phyloP scores from a whole-genome alignment of 495 filamentous ascomycete genomes.

The Annulohypoxylon nitens region DNA sequence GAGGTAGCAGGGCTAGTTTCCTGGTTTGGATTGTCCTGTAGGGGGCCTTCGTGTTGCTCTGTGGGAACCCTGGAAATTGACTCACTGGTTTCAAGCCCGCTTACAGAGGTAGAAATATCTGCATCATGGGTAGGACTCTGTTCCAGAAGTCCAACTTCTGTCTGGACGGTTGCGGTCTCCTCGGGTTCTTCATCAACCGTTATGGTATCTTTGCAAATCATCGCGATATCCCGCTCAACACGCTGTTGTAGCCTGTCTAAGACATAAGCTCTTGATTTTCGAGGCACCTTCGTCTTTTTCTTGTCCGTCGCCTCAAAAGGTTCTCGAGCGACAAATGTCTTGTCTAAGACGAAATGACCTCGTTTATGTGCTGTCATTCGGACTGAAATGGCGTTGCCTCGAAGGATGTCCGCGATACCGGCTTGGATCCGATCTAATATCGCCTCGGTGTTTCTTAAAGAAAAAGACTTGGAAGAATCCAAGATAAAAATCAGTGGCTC shows the following conservation, averaged over 20 bases:
- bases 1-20: constrained; percentile 33
- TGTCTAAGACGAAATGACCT: constrained; percentile 61
- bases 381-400: constrained; percentile 57
- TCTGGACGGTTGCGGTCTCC: constrained; percentile 31
- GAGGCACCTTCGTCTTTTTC: constrained; percentile 33
- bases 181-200: constrained; percentile 57
- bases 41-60: constrained; percentile 29
- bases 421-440: constrained; percentile 61
- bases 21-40: constrained; percentile 33
- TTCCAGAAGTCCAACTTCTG: constrained; percentile 16
- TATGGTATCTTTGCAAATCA: constrained; percentile 61
- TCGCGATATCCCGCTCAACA: constrained; percentile 59
- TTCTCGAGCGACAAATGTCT: constrained; percentile 59
- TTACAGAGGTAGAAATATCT: constrained; percentile 14
- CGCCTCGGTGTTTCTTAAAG: constrained; percentile 56
- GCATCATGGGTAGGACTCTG: constrained; percentile 21
- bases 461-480: constrained; percentile 50
- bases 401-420: constrained; percentile 60
- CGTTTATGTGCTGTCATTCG: constrained; percentile 60
- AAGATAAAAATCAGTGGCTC: constrained; percentile 55
- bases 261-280: constrained; percentile 50
- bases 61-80: constrained; percentile 30
- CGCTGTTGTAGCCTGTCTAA: constrained; percentile 53
- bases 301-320: constrained; percentile 41
- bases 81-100: constrained; percentile 26